Evolutionary conservation across 2,329 filamentous ascomycete species (phyloP), one percentile per base, ranked within the genome.

Genomic region (Colletotrichum viniferum): DNA sequence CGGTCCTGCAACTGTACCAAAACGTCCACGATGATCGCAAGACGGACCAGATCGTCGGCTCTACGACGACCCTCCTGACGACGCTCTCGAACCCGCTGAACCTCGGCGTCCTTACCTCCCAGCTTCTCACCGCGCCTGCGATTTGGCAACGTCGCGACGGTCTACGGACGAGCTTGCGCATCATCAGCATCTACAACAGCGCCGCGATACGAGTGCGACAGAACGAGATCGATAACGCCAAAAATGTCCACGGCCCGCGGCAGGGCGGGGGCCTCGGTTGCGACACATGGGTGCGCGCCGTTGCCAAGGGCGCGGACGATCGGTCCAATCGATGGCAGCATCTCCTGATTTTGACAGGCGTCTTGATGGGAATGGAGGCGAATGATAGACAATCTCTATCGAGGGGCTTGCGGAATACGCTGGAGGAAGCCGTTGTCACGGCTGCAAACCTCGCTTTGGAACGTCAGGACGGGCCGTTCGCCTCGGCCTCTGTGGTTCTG

Each of bases 381-480:
- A 88, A 91, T 76, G 90, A 92, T 55, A 86, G 92, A 61, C 89
- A 90, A 74, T 90, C 91, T n/a, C 83, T 96, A n/a, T 91, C 93
- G 7, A 85, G 87, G 36, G 84, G 88, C 66, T 88, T 96, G 82
- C 89, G 93, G 61, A 89, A 87, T 38, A 95, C 91, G 56, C 86
- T 98, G 1, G 94, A 96, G 81, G 87, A 89, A 21, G 94, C 94
- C 3, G 89, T 98, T 38, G 92, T 95, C 10, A 92, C 90, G 36
- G 95, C 95, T 12, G 88, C 92, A 1, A 96, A 97, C 80, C 86
- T 97, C n/a, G 93, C 95, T 0, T 84, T 98, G n/a, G 84, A 88
- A 69, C 83, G 87, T 7, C 81, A 84, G 58, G 86, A 88, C 13
- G 86, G 84, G 1, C 83, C 80, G 8, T 79, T 86, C 14, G 88